A percentile compares a stretch with the other conserved stretches of the same genome.
phyloP scores from a whole-genome alignment of 345 rosid genomes.

The Noccaea bulbosa region DNA sequence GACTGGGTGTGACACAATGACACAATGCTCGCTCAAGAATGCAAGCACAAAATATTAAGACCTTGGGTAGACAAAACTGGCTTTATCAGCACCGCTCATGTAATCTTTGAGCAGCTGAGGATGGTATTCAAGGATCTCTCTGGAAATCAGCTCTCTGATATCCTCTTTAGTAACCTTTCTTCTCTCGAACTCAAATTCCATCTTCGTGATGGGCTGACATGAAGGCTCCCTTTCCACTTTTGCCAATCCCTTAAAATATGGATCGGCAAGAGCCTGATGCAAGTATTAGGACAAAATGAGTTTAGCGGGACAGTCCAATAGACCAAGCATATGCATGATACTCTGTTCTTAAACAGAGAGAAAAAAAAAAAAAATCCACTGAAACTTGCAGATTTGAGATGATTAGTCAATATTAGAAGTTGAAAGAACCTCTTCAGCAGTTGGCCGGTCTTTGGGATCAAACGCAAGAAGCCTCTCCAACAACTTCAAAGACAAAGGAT shows the following conservation, averaged over 20 bases:
- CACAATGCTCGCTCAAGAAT: conserved; percentile 17
- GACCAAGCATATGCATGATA: conserved; percentile 1
- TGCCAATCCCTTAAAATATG: conserved; percentile 88
- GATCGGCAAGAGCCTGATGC: conserved; percentile 82
- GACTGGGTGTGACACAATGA: not conserved
- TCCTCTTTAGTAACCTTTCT: conserved; percentile 92
- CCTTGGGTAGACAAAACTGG: conserved; percentile 96
- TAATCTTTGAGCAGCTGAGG: conserved; percentile 90
- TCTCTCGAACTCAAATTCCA: conserved; percentile 98
- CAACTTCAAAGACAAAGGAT: conserved; percentile 74
- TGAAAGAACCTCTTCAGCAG: conserved; percentile 79
- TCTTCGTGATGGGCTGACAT: conserved; percentile 88
- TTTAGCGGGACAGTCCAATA: not conserved
- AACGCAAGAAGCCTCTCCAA: conserved; percentile 86
- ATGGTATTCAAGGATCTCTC: conserved; percentile 92
- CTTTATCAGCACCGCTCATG: conserved; percentile 81
- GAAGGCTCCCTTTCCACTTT: conserved; percentile 95
- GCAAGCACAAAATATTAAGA: conserved; percentile 34
- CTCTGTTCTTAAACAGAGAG: not conserved
- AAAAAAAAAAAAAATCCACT: not conserved
- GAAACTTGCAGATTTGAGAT: not conserved
- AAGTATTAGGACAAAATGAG: conserved; percentile 23
- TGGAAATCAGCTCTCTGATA: conserved; percentile 79
- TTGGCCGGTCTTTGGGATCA: conserved; percentile 90
- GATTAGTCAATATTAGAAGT: conserved; percentile 17